Conservation (phyloP, 352 stramenopile genomes). For the Globisporangium canariense region DNA sequence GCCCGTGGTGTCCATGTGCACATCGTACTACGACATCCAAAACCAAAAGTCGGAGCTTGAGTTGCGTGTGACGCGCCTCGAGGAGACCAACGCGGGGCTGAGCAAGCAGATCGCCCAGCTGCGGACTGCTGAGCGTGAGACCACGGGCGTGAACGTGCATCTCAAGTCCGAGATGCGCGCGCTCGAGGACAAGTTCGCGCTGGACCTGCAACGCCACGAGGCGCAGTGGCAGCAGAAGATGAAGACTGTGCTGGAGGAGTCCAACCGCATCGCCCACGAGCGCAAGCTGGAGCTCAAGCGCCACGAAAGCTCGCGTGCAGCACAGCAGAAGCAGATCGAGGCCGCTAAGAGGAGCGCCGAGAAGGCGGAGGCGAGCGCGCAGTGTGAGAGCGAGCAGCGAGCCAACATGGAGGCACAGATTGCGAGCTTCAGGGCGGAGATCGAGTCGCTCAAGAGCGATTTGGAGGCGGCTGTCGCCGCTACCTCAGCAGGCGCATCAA, state of each 20-base stretch:
- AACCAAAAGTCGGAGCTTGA: slow-evolving; percentile 62
- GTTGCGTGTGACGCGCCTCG: slow-evolving; percentile 26
- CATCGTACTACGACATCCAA: slow-evolving; percentile 83
- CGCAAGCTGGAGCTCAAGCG: slow-evolving; percentile 47
- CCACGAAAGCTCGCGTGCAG: slow-evolving; percentile 16
- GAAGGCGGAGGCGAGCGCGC: slow-evolving; percentile 9
- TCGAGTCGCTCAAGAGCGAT: not conserved
- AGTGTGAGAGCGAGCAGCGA: slow-evolving; percentile 16
- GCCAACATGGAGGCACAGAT: slow-evolving; percentile 15
- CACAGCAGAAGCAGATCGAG: slow-evolving; percentile 20
- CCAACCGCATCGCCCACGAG: slow-evolving; percentile 46
- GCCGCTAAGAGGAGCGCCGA: slow-evolving; percentile 18
- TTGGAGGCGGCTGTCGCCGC: not conserved
- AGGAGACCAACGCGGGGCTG: slow-evolving; percentile 29
- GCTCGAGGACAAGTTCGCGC: slow-evolving; percentile 45
- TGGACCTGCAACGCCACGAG: slow-evolving; percentile 35
- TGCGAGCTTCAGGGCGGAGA: slow-evolving; percentile 5
- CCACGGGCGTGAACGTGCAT: slow-evolving; percentile 26
- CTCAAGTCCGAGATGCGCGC: slow-evolving; percentile 43
- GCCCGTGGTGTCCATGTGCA: slow-evolving; percentile 65
- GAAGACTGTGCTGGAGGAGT: slow-evolving; percentile 43
- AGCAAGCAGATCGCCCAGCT: slow-evolving; percentile 22
- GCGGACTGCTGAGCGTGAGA: slow-evolving; percentile 22
- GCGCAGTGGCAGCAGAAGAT: slow-evolving; percentile 42
- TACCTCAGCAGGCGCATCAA: not conserved